These are phyloP conservation scores for Rhizopus sp. DNA, from an alignment of 371 early-diverging fungal genomes.

Conservation along the genomic window DNA sequence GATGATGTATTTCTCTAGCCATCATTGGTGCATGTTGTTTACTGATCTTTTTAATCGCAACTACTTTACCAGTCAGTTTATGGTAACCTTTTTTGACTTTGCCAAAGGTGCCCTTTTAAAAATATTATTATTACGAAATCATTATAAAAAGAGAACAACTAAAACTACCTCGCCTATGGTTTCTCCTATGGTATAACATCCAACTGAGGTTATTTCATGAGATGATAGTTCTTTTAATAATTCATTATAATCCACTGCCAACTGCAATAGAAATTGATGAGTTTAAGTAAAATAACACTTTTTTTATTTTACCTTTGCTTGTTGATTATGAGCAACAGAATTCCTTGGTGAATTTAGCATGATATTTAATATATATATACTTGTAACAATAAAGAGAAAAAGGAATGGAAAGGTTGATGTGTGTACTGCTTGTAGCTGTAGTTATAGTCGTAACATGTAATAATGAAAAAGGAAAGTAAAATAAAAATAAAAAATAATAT, in stretches of 20 bases:
- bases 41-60: conserved; percentile 86
- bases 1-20: conserved; percentile 83
- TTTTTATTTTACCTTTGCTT: conserved; percentile 27
- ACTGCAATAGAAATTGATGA: conserved; percentile 19
- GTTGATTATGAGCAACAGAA: conserved; percentile 23
- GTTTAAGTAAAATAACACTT: background rate
- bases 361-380: background rate
- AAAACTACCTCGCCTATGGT: conserved; percentile 38
- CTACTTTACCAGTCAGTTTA: conserved; percentile 72
- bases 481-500: conserved; percentile 1
- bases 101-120: conserved; percentile 68
- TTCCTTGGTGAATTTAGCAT: background rate
- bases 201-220: conserved; percentile 43
- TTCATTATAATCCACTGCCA: conserved; percentile 52
- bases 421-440: background rate
- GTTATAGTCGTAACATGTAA: conserved; percentile 8
- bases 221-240: conserved; percentile 49
- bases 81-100: conserved; percentile 79
- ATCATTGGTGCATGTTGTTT: conserved; percentile 76
- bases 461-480: conserved; percentile 2
- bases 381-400: background rate
- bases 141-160: too few species aligned
- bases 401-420: conserved; percentile 5
- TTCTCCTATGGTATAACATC: conserved; percentile 51
- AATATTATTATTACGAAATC: too few species aligned